A percentile compares a stretch with the other conserved stretches of the same genome.
Evolutionary conservation across 352 stramenopile species (phyloP).

Genomic region (Phytophthora foliorum): DNA sequence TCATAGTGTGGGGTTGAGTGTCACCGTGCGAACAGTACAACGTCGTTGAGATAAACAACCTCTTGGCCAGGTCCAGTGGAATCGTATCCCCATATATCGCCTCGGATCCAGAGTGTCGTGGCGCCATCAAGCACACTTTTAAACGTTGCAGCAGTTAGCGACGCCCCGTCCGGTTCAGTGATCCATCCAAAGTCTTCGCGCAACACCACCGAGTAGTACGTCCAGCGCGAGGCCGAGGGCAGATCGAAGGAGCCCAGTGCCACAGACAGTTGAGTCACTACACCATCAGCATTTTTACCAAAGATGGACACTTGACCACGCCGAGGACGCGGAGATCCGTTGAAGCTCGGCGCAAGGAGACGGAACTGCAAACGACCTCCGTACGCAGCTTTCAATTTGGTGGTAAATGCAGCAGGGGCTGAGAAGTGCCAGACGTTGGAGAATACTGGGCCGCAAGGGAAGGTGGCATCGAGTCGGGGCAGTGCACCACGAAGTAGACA

Average conservation of each 20-base stretch:
- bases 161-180: constrained; percentile 51
- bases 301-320: constrained; percentile 71
- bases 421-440: constrained; percentile 78
- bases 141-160: constrained; percentile 44
- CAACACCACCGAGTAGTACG: constrained; percentile 69
- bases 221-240: constrained; percentile 54
- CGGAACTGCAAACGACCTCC: constrained; percentile 75
- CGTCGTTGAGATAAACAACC: constrained; percentile 79
- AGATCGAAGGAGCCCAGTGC: constrained; percentile 65
- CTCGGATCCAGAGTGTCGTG: constrained; percentile 64
- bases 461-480: constrained; percentile 51
- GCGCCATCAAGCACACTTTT: constrained; percentile 42
- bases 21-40: constrained; percentile 55
- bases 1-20: background rate
- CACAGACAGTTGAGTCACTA: constrained; percentile 49
- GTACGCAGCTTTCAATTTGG: constrained; percentile 52
- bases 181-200: constrained; percentile 86
- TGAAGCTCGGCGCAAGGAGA: constrained; percentile 75
- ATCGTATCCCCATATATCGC: constrained; percentile 71
- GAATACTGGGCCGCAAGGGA: constrained; percentile 76
- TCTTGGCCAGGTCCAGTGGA: constrained; percentile 61
- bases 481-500: constrained; percentile 49
- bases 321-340: constrained; percentile 59
- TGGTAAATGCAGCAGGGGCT: constrained; percentile 43
- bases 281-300: constrained; percentile 9